Conservation (phyloP, 1,284 basidiomycete species). For the Gastroboletus turbinatus region DNA sequence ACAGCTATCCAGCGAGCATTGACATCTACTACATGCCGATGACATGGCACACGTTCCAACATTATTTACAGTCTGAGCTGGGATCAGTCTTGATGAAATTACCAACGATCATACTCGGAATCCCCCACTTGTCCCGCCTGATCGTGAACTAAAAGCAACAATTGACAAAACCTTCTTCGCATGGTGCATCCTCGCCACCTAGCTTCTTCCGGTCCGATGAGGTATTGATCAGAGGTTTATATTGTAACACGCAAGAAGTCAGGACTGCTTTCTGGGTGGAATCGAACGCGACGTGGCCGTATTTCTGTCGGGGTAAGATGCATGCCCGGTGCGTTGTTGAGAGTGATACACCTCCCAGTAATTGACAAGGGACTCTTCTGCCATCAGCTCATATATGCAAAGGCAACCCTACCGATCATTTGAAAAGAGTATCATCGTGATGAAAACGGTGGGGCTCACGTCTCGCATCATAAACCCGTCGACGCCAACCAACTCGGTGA, state of each 20-base stretch:
- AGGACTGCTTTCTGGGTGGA: slow-evolving; percentile 86
- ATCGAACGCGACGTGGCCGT: slow-evolving; percentile 93
- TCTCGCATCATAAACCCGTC: slow-evolving; percentile 82
- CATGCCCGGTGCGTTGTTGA: background rate
- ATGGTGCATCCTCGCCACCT: slow-evolving; percentile 19
- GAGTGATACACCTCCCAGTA: slow-evolving; percentile 84
- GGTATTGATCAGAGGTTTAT: slow-evolving; percentile 56
- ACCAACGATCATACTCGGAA: slow-evolving; percentile 90
- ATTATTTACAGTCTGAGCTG: background rate
- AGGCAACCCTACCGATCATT: slow-evolving; percentile 64
- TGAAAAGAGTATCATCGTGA: background rate
- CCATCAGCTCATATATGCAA: slow-evolving; percentile 98
- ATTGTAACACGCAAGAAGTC: slow-evolving; percentile 88
- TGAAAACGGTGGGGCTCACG: slow-evolving; percentile 42
- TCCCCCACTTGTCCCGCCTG: slow-evolving; percentile 85
- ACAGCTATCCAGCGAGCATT: slow-evolving; percentile 7
- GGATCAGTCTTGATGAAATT: slow-evolving; percentile 68
- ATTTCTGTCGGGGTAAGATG: slow-evolving; percentile 58
- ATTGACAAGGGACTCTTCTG: slow-evolving; percentile 93
- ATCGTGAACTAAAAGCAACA: slow-evolving; percentile 98
- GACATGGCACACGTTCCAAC: background rate
- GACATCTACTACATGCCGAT: slow-evolving; percentile 11
- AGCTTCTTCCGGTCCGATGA: slow-evolving; percentile 27
- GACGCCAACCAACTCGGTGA: slow-evolving; percentile 84
- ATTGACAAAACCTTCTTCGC: slow-evolving; percentile 76